A percentile compares a stretch with the other conserved stretches of the same genome.
These are phyloP conservation scores for Globisporangium heterothallicum DNA, from an alignment of 352 stramenopile genomes.

Conservation along the genomic window DNA sequence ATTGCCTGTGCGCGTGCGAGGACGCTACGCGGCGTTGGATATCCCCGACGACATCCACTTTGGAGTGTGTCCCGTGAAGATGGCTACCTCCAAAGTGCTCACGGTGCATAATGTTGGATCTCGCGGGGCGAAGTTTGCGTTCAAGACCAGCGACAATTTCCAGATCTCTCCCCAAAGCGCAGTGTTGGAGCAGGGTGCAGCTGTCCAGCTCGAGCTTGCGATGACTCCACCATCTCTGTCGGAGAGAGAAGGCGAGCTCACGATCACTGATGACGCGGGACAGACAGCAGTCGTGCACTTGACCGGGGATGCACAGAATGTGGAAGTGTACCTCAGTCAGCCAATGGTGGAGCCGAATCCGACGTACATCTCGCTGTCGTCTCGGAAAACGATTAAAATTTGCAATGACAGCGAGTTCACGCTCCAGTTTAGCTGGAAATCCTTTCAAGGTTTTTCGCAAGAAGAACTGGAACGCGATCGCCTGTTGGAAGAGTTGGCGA, in stretches of 20 bases:
- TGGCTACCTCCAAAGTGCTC: slow-evolving; percentile 68
- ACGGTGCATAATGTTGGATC: slow-evolving; percentile 89
- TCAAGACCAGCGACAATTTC: slow-evolving; percentile 58
- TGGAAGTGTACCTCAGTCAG: slow-evolving; percentile 89
- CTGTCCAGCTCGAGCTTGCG: slow-evolving; percentile 77
- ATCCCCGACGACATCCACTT: slow-evolving; percentile 89
- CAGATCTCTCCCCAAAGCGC: slow-evolving; percentile 53
- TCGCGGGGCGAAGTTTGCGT: slow-evolving; percentile 67
- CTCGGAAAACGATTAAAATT: slow-evolving; percentile 88
- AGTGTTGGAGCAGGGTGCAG: slow-evolving; percentile 54
- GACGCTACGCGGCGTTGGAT: slow-evolving; percentile 78
- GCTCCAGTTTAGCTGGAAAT: slow-evolving; percentile 91
- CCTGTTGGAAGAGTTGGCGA: slow-evolving; percentile 78
- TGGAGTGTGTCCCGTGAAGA: slow-evolving; percentile 84
- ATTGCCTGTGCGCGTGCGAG: slow-evolving; percentile 84
- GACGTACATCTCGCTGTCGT: slow-evolving; percentile 91
- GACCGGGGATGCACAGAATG: slow-evolving; percentile 64
- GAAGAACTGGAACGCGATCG: slow-evolving; percentile 82
- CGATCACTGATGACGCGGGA: slow-evolving; percentile 80
- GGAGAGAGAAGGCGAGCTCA: slow-evolving; percentile 63
- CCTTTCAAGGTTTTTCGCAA: slow-evolving; percentile 62
- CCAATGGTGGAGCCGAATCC: slow-evolving; percentile 78
- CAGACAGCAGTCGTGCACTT: slow-evolving; percentile 71
- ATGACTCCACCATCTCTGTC: slow-evolving; percentile 32
- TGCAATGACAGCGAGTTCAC: slow-evolving; percentile 91